Evolutionary conservation across 1,284 basidiomycete species (phyloP), one percentile per base, ranked within the genome.

Genomic region (Rhodotorula sp.): DNA sequence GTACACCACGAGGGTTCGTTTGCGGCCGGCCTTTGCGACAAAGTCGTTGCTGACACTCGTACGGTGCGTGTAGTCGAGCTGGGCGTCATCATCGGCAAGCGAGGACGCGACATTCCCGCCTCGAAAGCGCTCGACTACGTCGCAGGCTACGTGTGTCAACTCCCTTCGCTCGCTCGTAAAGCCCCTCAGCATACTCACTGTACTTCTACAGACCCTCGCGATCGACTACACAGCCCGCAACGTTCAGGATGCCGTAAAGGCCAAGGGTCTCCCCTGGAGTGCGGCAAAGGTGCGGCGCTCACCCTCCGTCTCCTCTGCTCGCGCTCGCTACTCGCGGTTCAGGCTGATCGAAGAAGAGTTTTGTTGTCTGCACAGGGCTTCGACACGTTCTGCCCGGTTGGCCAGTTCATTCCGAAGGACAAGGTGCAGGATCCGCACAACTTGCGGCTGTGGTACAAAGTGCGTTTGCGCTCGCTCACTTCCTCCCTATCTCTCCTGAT

Each of bases 211-310:
- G 64, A 65, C 58, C 60, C 68, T 70, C 46, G 69, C 69, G 0
- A 67, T 71, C 56, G 65, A 70, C 60, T 70, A 71, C 65, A 97
- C 79, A 89, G 98, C 89, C 1, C 87, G 95, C 34, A 98, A 98
- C 82, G 83, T 98, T 78, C 95, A 99, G 81, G 92, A 97, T 67
- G 87, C 87, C 61, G 91, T 91, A 61, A 97, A 96, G 84, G 90
- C 89, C 77, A 89, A 88, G 71, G 93, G 95, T 28, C 85, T 98
- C 31, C 95, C 95, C 2, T 99, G 95, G 95, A 89, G 89, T 26
- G 86, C 94, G 9, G 91, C 89, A 2, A 94, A 95, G 80, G 92
- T 81, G 16, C 78, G n/a, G 13, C 24, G 34, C 7, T 26, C 34
- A n/a, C 18, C 9, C 78, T 77, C 62, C 76, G 62, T 77, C 71